Evolutionary conservation across 176 grass and related monocot genomes (phyloP), one percentile per base, ranked within the genome.

Genomic region (Aegilops longissima): DNA sequence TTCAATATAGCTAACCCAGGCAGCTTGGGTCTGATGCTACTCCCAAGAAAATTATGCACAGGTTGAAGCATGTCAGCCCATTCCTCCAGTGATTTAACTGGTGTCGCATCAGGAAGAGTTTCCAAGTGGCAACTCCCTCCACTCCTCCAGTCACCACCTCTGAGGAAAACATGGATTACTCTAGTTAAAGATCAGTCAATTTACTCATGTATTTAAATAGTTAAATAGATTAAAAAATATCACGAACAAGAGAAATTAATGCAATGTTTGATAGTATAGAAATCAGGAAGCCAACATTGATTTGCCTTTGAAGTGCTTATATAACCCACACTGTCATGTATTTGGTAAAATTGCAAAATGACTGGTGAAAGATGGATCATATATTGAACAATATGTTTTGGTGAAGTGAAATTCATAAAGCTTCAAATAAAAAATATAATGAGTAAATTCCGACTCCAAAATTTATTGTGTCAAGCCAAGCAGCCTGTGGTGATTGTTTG

Each of bases 111-210:
- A 13, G 96, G 96, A 51, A 85, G 73, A 44, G 81, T 97, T 89
- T 97, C 95, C 70, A 90, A 17, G 89, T 95, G 93, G 73, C 95
- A 97, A 7, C 59, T 92, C 13, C 95, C 95, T 84, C 95, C 95
- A n/a, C 59, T 87, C 51, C 24, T 95, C 95, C 95, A 93, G 70
- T 90, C 87, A 45, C 93, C 95, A 25, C 91, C 91, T 82, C 95
- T 97, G 87, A 58, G 40, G 39, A 84, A 84, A 59, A 82, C 31
- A 66, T 56, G 24, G 12, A 84, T 45, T 13, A 66, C 17, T 62
- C 54, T 38, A 40, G 83, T 78, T 78, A 59, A 78, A 67, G 23
- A 30, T n/a, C 6, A 42, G 64, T 61, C n/a, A 62, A 49, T 45
- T 51, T 34, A 31, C n/a, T 30, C 63, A 49, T 81, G 62, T 33